A percentile compares a stretch with the other conserved stretches of the same genome.
These are phyloP conservation scores for Corymbia calophylla DNA, from an alignment of 441 rosid species.

Conservation along the genomic window DNA sequence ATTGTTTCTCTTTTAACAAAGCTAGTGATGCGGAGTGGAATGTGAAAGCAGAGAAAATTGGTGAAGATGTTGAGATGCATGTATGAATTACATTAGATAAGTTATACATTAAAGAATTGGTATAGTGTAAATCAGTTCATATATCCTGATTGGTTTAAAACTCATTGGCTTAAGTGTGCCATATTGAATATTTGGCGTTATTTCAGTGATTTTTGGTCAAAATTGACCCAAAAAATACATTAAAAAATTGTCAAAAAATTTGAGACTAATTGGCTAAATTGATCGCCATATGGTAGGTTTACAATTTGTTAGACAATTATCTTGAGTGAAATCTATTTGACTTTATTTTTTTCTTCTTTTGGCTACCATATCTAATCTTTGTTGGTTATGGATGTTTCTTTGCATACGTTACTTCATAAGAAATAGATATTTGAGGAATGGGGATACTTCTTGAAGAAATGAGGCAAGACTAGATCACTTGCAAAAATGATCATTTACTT, in stretches of 20 bases:
- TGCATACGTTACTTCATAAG: background rate
- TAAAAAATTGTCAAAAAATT: too few relatives aligned
- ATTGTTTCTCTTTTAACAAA: background rate
- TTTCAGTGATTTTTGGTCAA: background rate
- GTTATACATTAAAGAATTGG: background rate
- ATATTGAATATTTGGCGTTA: background rate
- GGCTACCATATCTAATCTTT: background rate
- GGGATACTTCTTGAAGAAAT: background rate
- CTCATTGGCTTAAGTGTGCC: background rate
- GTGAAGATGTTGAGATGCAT: background rate
- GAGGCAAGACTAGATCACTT: background rate
- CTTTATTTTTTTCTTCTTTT: too few relatives aligned
- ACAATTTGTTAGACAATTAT: too few relatives aligned
- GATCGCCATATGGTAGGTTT: background rate
- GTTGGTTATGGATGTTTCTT: background rate
- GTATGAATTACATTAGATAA: background rate
- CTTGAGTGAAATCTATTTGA: too few relatives aligned
- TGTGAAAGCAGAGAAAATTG: background rate
- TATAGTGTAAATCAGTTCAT: too few relatives aligned
- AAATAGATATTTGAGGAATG: background rate
- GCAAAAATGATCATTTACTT: background rate
- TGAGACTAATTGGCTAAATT: background rate
- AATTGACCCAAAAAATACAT: background rate
- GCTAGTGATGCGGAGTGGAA: background rate
- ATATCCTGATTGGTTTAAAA: background rate